These are phyloP conservation scores for Nemania sp. DNA, from an alignment of 2,329 filamentous ascomycete species.

Conservation along the genomic window DNA sequence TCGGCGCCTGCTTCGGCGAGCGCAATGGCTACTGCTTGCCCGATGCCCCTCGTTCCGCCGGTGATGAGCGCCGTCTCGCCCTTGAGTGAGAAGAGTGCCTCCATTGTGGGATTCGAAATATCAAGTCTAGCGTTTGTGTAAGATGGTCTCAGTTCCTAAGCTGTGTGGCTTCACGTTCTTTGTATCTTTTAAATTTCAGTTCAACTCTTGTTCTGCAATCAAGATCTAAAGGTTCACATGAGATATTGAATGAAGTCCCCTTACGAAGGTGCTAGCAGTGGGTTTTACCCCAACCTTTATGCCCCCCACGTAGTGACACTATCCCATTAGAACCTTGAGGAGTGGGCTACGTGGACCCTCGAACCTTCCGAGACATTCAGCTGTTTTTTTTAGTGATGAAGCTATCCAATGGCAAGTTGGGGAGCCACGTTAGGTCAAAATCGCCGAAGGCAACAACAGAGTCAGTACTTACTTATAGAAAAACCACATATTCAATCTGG, in stretches of 20 bases:
- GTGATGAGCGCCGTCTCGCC: slow-evolving; percentile 69
- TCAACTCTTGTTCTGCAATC: neutral
- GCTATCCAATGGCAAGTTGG: neutral
- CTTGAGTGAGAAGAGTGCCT: slow-evolving; percentile 63
- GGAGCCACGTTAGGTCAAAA: slow-evolving; percentile 29
- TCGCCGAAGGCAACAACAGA: slow-evolving; percentile 18
- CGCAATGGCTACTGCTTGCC: slow-evolving; percentile 67
- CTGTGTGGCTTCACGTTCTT: neutral
- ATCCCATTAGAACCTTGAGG: too few species aligned
- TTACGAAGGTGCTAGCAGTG: neutral
- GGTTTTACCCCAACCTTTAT: slow-evolving; percentile 18
- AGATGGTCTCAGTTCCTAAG: neutral
- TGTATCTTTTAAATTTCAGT: neutral
- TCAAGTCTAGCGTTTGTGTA: neutral
- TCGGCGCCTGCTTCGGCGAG: slow-evolving; percentile 71
- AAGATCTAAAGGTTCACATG: neutral
- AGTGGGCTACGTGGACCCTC: neutral
- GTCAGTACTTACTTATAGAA: too few species aligned
- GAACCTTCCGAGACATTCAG: slow-evolving; percentile 7
- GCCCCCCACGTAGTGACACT: neutral
- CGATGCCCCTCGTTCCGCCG: slow-evolving; percentile 69
- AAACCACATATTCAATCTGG: too few species aligned
- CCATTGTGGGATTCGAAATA: slow-evolving; percentile 26
- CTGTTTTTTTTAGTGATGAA: neutral
- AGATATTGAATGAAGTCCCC: neutral